phyloP scores from a whole-genome alignment of 768 basidiomycete genomes.

The Galerina marginata region DNA sequence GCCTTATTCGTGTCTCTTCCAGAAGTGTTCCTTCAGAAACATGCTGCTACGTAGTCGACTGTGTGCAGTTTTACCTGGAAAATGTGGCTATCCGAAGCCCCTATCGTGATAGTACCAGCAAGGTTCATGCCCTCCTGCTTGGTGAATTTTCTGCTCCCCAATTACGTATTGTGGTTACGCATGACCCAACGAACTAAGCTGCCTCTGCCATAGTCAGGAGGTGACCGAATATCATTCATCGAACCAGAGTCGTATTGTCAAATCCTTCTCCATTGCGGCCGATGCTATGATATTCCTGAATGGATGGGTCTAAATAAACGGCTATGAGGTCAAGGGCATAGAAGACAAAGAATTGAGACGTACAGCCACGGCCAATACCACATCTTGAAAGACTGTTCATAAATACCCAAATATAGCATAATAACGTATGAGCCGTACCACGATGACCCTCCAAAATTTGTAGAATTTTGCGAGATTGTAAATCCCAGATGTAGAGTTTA shows the following conservation, averaged over 20 bases:
- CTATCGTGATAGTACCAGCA: too few species aligned
- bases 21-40: too few species aligned
- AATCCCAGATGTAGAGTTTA: constrained; percentile 88
- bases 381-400: constrained; percentile 40
- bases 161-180: too few species aligned
- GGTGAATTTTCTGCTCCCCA: too few species aligned
- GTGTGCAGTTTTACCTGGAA: too few species aligned
- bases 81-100: too few species aligned
- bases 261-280: constrained; percentile 88
- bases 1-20: too few species aligned
- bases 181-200: too few species aligned
- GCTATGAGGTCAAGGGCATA: background rate
- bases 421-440: constrained; percentile 49
- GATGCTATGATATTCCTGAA: constrained; percentile 78
- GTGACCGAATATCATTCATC: constrained; percentile 38
- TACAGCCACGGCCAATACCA: constrained; percentile 82
- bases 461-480: constrained; percentile 78
- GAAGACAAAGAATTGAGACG: constrained; percentile 30
- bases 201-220: too few species aligned
- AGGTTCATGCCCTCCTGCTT: too few species aligned
- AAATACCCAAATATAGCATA: background rate
- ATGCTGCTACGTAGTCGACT: too few species aligned
- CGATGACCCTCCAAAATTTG: constrained; percentile 83
- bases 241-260: constrained; percentile 83
- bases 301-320: constrained; percentile 71